Conservation (phyloP, 1,284 basidiomycete species). For the Apiotrichum mycotoxinovorans region DNA sequence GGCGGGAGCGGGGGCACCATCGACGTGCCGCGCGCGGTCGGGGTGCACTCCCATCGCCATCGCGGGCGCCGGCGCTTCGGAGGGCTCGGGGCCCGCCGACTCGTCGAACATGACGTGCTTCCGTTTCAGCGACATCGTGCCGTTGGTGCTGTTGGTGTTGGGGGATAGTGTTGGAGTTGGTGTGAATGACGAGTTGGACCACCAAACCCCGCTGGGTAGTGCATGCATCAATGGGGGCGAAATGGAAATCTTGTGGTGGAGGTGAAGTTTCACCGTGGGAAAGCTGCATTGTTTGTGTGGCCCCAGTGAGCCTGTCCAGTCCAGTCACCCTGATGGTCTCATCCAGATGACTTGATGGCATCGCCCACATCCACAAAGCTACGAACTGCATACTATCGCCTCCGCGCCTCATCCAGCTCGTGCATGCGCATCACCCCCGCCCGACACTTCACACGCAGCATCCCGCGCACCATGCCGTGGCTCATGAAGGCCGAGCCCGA, state of each 20-base stretch:
- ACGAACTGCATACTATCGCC: neutral
- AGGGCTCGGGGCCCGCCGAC: neutral
- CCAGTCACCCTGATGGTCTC: no score
- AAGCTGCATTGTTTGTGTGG: constrained; percentile 5
- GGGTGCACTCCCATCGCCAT: constrained; percentile 6
- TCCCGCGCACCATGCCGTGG: constrained; percentile 55
- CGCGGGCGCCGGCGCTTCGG: neutral
- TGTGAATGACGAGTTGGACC: neutral
- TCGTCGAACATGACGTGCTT: constrained; percentile 31
- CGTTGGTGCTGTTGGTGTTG: neutral
- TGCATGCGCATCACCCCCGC: neutral
- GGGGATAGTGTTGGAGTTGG: neutral
- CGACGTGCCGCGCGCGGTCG: constrained; percentile 9
- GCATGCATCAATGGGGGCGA: neutral
- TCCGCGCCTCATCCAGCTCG: no score
- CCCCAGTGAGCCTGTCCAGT: no score
- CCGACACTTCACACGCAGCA: neutral
- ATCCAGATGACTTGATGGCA: no score
- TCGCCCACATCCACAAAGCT: neutral
- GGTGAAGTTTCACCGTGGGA: constrained; percentile 23
- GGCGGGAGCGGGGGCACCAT: constrained; percentile 1
- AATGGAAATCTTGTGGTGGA: constrained; percentile 17
- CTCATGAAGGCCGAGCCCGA: constrained; percentile 90
- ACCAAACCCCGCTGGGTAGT: neutral
- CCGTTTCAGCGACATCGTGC: constrained; percentile 25